Evolutionary conservation across 441 rosid species (phyloP).

Genomic region (Geranium incanum): DNA sequence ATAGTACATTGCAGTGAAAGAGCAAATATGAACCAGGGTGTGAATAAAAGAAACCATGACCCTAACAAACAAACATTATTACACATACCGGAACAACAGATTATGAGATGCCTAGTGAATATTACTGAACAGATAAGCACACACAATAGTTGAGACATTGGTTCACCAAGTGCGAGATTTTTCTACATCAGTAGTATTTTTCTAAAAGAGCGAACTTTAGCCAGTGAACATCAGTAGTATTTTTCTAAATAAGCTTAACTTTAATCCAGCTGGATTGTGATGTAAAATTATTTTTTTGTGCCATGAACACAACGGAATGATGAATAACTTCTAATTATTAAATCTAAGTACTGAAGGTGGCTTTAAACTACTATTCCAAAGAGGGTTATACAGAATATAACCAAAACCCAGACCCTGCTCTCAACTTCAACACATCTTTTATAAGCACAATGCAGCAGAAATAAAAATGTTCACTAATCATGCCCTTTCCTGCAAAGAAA

Average conservation of each 20-base stretch:
- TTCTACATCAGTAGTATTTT: too few relatives aligned
- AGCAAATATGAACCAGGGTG: background rate
- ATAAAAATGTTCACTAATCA: background rate
- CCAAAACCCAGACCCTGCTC: background rate
- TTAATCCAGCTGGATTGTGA: background rate
- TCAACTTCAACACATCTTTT: background rate
- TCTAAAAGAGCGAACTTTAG: background rate
- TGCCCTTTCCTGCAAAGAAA: background rate
- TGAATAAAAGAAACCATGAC: background rate
- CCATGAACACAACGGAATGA: background rate
- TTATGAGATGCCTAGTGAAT: background rate
- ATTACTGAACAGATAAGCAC: background rate
- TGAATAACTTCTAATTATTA: background rate
- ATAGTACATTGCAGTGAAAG: background rate
- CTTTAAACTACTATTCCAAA: background rate
- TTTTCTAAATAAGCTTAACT: background rate
- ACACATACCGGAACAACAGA: background rate
- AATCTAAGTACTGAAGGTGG: background rate
- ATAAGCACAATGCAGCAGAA: constrained; percentile 4
- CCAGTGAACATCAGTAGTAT: background rate
- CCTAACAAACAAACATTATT: constrained; percentile 1
- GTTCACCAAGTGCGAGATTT: background rate
- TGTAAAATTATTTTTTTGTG: background rate
- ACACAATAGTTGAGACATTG: background rate
- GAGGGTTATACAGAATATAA: background rate